Conservation (phyloP, 805 yeast species). For the Debaryomyces maramus region DNA sequence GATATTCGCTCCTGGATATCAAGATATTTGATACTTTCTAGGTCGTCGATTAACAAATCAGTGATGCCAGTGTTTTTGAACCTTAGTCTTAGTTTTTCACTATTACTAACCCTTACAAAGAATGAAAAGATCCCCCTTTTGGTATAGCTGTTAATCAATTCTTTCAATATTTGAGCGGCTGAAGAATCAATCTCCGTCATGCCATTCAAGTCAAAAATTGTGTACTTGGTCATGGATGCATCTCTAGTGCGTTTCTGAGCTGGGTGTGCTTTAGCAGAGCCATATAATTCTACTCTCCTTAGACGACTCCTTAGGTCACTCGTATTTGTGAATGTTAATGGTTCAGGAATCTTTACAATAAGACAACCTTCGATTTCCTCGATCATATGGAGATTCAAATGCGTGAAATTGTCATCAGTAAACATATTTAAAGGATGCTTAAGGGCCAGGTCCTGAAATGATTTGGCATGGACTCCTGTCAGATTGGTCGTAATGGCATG, state of each 20-base stretch:
- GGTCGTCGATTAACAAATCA: slow-evolving; percentile 23
- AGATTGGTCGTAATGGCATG: slow-evolving; percentile 20
- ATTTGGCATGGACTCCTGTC: neutral
- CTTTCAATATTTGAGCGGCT: slow-evolving; percentile 38
- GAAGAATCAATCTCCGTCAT: slow-evolving; percentile 45
- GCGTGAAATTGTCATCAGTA: slow-evolving; percentile 34
- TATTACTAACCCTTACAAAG: slow-evolving; percentile 36
- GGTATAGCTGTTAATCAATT: slow-evolving; percentile 28
- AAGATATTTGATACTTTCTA: slow-evolving; percentile 24
- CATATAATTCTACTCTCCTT: slow-evolving; percentile 42
- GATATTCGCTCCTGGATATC: slow-evolving; percentile 15
- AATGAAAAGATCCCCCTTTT: slow-evolving; percentile 31
- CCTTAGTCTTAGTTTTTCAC: slow-evolving; percentile 25
- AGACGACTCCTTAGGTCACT: slow-evolving; percentile 39
- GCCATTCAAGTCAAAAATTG: slow-evolving; percentile 43
- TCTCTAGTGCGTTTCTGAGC: slow-evolving; percentile 37
- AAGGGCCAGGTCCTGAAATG: neutral
- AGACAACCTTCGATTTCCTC: slow-evolving; percentile 48
- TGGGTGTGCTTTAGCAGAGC: slow-evolving; percentile 45
- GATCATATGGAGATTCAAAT: slow-evolving; percentile 34
- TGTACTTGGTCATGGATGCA: slow-evolving; percentile 39
- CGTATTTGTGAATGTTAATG: slow-evolving; percentile 43
- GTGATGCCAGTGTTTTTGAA: slow-evolving; percentile 31
- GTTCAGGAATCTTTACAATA: slow-evolving; percentile 44
- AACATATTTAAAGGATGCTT: slow-evolving; percentile 30